Base-by-base conservation (phyloP, 164 flowering plant genomes). In the Aristolochia fimbriata region DNA sequence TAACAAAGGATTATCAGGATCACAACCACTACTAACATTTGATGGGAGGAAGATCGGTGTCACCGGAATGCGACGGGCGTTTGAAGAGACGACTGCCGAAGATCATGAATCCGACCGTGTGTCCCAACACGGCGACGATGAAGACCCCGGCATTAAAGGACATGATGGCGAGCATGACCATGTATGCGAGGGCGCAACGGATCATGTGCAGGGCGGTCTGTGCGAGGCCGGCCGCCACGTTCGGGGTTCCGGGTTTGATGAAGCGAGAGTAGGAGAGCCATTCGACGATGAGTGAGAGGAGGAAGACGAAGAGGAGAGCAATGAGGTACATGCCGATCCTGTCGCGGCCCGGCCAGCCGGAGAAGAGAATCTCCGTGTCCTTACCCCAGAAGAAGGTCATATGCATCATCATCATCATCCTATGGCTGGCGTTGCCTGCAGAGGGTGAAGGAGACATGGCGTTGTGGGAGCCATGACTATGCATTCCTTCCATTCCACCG, bases 301-400 rank as follows among this genome's bases (percentile, higher is more conserved):
- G 15, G 59, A 79, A 76, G 17, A 77, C 74, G 41, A 78, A 23
- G 33, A 74, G 16, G 60, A 83, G 63, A 11, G 80, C 65, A 22
- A 74, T 41, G 10, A 70, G 66, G 58, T 83, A 83, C 81, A 76
- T 77, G 58, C 72, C 78, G 7, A 71, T 21, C 48, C 71, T 59
- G 8, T 37, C 43, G 0, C 62, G 46, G 0, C 79, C 82, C 8
- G 84, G 83, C 83, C 86, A 82, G 0, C 76, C 76, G 0, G 70
- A 25, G 73, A 82, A 82, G 47, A 78, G 65, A 33, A 82, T 43
- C 41, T 70, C 63, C n/a, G 78, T 57, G 16, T 73, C 58, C 33
- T 65, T 70, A 19, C 84, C 79, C 84, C 87, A 80, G 58, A 68
- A 80, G 67, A 80, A 77, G 23, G 83, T 57, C 77, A 71, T 67